Evolutionary conservation across 495 filamentous ascomycete species (phyloP), one percentile per base, ranked within the genome.

Genomic region (Astrothelium subdiscretum): DNA sequence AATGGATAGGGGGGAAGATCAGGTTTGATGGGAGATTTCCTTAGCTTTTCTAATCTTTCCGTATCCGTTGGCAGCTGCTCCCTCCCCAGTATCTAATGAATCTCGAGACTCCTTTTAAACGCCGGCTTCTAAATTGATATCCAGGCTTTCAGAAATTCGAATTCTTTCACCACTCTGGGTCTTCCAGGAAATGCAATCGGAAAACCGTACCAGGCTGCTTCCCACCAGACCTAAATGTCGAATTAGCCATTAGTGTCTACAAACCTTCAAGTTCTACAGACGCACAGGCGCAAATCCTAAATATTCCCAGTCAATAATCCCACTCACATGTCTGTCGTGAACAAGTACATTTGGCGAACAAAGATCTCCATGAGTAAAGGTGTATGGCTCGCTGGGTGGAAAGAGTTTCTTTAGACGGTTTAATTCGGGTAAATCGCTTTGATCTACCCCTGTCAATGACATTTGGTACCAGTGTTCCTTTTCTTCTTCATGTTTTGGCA

Each of bases 61-160:
- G 43, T 15, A 48, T 5, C 2, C 20, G 1, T 22, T n/a, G 43
- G 12, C 12, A 22, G 77, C n/a, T 67, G 84, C 82, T 65, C 80
- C 75, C n/a, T 61, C 63, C 13, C 66, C 31, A n/a, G 31, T 26
- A 32, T 61, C 59, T 15, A 38, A 38, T 38, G n/a, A n/a, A n/a
- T n/a, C n/a, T n/a, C n/a, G n/a, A n/a, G n/a, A n/a, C n/a, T n/a
- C n/a, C n/a, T n/a, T n/a, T n/a, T n/a, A n/a, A n/a, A n/a, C n/a
- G n/a, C 15, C 15, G 35, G 35, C 8, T 38, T 38, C 8, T 38
- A 38, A 15, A 38, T 38, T 38, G 8, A 6, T 38, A 8, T 38
- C 35, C 35, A 38, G 8, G 35, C 35, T 15, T 15, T 6, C 15
- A 38, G 8, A 6, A 6, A 38, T 6, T 15, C 35, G 15, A 38